phyloP scores from a whole-genome alignment of 495 filamentous ascomycete species.

The Aspergillus bridgeri region DNA sequence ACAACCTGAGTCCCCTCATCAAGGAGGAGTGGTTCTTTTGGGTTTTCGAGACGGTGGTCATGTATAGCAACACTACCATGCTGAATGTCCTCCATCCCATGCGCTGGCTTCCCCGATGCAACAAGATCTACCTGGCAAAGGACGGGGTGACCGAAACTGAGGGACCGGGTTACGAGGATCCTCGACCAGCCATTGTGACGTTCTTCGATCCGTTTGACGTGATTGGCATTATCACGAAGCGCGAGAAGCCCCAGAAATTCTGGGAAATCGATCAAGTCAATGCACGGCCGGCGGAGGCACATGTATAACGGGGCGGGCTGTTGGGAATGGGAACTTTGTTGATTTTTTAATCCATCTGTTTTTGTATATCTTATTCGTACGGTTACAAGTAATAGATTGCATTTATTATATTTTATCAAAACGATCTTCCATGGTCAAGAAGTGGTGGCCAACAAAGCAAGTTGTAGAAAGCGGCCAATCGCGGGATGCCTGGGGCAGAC shows the following conservation, averaged over 20 bases:
- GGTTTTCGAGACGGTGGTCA: conserved; percentile 63
- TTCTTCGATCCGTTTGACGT: conserved; percentile 68
- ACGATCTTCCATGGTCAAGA: too few relatives aligned
- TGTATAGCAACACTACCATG: conserved; percentile 59
- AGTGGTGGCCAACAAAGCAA: too few relatives aligned
- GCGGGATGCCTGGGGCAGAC: not conserved
- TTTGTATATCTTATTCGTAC: too few relatives aligned
- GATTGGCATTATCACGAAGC: conserved; percentile 50
- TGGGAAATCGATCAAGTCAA: conserved; percentile 42
- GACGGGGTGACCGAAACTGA: conserved; percentile 65
- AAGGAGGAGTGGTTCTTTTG: conserved; percentile 72
- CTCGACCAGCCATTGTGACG: conserved; percentile 49
- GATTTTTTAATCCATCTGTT: not conserved
- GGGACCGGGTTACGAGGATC: conserved; percentile 61
- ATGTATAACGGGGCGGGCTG: not conserved
- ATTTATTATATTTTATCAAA: not conserved
- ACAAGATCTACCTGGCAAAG: conserved; percentile 59
- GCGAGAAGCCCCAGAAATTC: conserved; percentile 48
- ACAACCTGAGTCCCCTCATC: conserved; percentile 50
- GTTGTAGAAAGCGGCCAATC: too few relatives aligned
- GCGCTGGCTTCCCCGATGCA: conserved; percentile 55
- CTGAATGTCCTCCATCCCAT: conserved; percentile 64
- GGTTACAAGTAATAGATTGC: not conserved
- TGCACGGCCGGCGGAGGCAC: not conserved
- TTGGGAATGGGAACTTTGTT: not conserved